These are phyloP conservation scores for Ilyonectria sp. DNA, from an alignment of 2,329 filamentous ascomycete genomes.

Conservation along the genomic window DNA sequence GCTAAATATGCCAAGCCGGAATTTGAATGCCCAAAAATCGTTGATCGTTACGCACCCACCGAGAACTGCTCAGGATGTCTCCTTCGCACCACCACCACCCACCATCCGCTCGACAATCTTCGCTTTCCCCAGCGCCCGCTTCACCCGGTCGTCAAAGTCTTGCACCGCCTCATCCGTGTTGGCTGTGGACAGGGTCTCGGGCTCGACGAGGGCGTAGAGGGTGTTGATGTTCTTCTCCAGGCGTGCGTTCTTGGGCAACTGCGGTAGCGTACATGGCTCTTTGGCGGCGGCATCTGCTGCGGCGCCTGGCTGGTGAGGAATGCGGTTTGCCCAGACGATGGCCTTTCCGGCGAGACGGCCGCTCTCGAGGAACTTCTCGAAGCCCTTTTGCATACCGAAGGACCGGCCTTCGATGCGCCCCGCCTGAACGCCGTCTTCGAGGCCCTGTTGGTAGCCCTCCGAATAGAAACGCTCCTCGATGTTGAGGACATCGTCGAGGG, in stretches of 20 bases:
- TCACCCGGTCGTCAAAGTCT: slow-evolving; percentile 91
- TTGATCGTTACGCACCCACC: slow-evolving; percentile 21
- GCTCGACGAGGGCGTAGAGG: slow-evolving; percentile 84
- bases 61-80: slow-evolving; percentile 28
- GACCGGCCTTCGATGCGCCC: slow-evolving; percentile 91
- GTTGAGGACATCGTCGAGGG: slow-evolving; percentile 71
- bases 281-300: background rate
- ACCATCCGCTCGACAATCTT: slow-evolving; percentile 86
- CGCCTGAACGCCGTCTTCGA: slow-evolving; percentile 80
- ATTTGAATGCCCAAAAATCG: slow-evolving; percentile 18
- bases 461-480: slow-evolving; percentile 82
- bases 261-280: slow-evolving; percentile 50
- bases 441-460: slow-evolving; percentile 84
- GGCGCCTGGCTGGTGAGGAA: slow-evolving; percentile 55
- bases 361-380: slow-evolving; percentile 89
- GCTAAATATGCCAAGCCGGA: slow-evolving; percentile 19
- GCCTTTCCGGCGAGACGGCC: slow-evolving; percentile 85
- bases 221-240: slow-evolving; percentile 83
- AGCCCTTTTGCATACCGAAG: slow-evolving; percentile 92
- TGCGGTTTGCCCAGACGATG: slow-evolving; percentile 85
- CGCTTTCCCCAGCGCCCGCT: slow-evolving; percentile 85
- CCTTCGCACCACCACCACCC: slow-evolving; percentile 52
- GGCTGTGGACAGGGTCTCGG: slow-evolving; percentile 80
- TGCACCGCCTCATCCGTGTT: slow-evolving; percentile 92
- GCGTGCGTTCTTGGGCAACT: slow-evolving; percentile 72